Evolutionary conservation across 345 rosid species (phyloP).

Genomic region (Microthlaspi erraticum): DNA sequence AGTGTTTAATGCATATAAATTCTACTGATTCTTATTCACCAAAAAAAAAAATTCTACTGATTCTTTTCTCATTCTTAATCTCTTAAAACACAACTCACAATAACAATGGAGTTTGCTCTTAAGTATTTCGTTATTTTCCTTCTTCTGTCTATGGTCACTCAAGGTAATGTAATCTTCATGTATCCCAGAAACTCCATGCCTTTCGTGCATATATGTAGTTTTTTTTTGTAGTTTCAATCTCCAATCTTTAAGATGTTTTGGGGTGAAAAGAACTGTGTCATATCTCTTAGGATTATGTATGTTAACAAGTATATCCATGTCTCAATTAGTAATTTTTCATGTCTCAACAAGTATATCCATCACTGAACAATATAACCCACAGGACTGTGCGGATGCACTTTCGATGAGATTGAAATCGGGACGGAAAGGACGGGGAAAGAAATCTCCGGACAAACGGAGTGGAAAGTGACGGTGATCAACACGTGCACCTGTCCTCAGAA

Average conservation of each 20-base stretch:
- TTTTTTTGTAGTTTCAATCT: background rate
- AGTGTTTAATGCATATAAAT: slow-evolving; percentile 19
- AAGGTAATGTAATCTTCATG: slow-evolving; percentile 26
- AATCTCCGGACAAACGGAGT: slow-evolving; percentile 29
- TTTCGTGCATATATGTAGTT: slow-evolving; percentile 16
- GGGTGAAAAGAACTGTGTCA: background rate
- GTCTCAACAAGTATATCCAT: no score
- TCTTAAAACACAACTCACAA: slow-evolving; percentile 1
- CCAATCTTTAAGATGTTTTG: background rate
- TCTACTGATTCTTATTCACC: no score
- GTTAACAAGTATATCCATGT: background rate
- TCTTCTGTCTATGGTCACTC: slow-evolving; percentile 35
- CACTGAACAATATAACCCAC: no score
- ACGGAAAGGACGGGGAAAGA: slow-evolving; percentile 28
- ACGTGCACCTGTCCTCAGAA: slow-evolving; percentile 35
- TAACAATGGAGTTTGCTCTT: slow-evolving; percentile 35
- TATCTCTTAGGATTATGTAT: background rate
- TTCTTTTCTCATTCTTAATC: slow-evolving; percentile 1
- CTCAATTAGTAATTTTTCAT: no score
- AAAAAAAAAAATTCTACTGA: slow-evolving; percentile 3
- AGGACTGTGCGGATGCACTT: slow-evolving; percentile 25
- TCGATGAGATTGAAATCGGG: slow-evolving; percentile 14
- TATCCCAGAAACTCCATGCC: slow-evolving; percentile 9
- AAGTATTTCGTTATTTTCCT: slow-evolving; percentile 22
- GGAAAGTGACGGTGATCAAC: slow-evolving; percentile 41